Conservation (phyloP, 108 stramenopile species). For the Cafeteria roenbergensis region DNA sequence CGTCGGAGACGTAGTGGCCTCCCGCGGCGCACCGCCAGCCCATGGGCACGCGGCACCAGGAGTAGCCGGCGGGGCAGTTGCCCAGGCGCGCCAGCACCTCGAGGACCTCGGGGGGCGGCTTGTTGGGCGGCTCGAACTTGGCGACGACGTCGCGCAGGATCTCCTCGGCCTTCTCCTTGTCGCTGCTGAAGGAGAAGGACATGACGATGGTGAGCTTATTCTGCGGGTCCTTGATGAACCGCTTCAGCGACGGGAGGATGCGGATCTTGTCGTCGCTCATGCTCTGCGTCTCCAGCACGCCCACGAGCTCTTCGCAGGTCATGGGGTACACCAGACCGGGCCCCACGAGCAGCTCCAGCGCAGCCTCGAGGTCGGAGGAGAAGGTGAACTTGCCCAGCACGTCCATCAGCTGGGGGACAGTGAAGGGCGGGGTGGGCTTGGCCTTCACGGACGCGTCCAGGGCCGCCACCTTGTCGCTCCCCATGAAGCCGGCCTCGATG, state of each 20-base stretch:
- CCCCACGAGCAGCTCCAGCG: not conserved
- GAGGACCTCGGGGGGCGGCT: not conserved
- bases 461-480: not conserved
- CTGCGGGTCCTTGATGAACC: not conserved
- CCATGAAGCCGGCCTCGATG: not conserved
- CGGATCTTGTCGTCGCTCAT: not conserved
- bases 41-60: not conserved
- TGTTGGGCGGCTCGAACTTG: not conserved
- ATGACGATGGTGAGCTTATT: not conserved
- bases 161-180: slow-evolving; percentile 1
- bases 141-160: not conserved
- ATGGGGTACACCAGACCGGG: not conserved
- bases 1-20: slow-evolving; percentile 1
- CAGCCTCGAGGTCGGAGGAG: not conserved
- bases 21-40: not conserved
- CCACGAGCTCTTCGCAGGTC: not conserved
- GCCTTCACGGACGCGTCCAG: not conserved
- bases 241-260: not conserved
- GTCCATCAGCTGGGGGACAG: not conserved
- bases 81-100: not conserved
- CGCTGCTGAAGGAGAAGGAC: not conserved
- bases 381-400: not conserved
- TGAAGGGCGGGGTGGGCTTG: not conserved
- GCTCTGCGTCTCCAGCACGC: not conserved
- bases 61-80: not conserved